These are phyloP conservation scores for Geranium rotundifolium DNA, from an alignment of 345 rosid genomes.

Conservation along the genomic window DNA sequence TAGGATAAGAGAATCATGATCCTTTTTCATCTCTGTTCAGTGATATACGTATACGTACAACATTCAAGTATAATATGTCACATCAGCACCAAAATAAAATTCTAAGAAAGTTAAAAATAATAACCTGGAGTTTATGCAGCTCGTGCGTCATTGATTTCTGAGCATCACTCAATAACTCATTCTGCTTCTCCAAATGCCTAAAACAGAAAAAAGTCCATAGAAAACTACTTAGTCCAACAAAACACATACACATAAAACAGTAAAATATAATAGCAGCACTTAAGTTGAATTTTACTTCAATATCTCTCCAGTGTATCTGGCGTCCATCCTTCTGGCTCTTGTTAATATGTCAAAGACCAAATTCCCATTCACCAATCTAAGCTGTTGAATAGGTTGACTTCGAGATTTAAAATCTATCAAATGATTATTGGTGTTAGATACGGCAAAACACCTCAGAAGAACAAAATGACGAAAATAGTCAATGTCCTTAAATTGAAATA, in stretches of 20 bases:
- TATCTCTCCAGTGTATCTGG: slow-evolving; percentile 6
- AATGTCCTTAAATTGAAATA: background rate
- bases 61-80: background rate
- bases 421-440: background rate
- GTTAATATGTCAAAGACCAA: too few relatives aligned
- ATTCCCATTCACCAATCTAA: background rate
- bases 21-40: too few relatives aligned
- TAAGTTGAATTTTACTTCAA: slow-evolving; percentile 5
- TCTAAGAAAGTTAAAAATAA: background rate
- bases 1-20: too few relatives aligned
- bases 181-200: slow-evolving; percentile 16
- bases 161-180: slow-evolving; percentile 7
- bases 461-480: background rate
- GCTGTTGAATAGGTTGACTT: background rate
- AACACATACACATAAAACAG: background rate
- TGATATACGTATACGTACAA: too few relatives aligned
- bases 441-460: background rate
- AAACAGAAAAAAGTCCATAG: background rate
- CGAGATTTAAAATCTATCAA: background rate
- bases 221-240: background rate
- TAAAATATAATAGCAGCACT: background rate
- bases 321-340: slow-evolving; percentile 6
- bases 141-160: slow-evolving; percentile 10
- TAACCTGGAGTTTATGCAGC: slow-evolving; percentile 16
- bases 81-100: background rate